Base-by-base conservation (phyloP, 2,329 filamentous ascomycete species). In the Penicillium decumbens region DNA sequence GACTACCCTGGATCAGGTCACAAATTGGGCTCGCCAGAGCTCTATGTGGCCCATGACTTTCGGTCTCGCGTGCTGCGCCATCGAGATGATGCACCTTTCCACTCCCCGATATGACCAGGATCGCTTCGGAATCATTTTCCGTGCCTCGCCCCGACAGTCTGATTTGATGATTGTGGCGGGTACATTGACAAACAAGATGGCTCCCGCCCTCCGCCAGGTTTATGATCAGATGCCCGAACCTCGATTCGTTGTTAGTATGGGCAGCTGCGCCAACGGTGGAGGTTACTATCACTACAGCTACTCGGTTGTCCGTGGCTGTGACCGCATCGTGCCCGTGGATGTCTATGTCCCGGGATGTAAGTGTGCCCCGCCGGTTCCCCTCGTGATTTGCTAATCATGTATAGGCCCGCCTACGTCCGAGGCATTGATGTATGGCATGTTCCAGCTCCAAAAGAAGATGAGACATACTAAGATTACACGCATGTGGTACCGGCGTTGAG, bases 211-310 rank as follows among this genome's bases (percentile, higher is more conserved):
- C 65, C 82, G 89, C 70, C 88, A 92, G 75, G 87, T 92, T 57
- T 95, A 95, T 75, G 89, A 95, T 73, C 89, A 95, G 77, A 95
- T 95, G 89, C 90, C 90, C 40, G 90, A 95, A 41, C 90, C 89
- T 30, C 81, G 88, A 63, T 95, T 89, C 89, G 89, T 92, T 46
- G 81, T 87, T 65, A 88, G 84, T 64, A 92, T 92, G 88, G 88
- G 88, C 20, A 88, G 84, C 65, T 92, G 88, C 70, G 88, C 88
- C 60, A 92, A 92, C 71, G 88, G 88, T 56, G 88, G 88, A 62
- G 88, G 88, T 50, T 92, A 92, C 76, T 92, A 92, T 69, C 88
- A 92, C 74, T 92, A 92, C 76, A 88, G 84, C 71, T 92, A 92
- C 73, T 84, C 80, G 47, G 87, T 90, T 45, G 84, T 85, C 46